These are phyloP conservation scores for Paramecium sexaurelia DNA, from an alignment of 73 alveolate genomes.

Conservation along the genomic window DNA sequence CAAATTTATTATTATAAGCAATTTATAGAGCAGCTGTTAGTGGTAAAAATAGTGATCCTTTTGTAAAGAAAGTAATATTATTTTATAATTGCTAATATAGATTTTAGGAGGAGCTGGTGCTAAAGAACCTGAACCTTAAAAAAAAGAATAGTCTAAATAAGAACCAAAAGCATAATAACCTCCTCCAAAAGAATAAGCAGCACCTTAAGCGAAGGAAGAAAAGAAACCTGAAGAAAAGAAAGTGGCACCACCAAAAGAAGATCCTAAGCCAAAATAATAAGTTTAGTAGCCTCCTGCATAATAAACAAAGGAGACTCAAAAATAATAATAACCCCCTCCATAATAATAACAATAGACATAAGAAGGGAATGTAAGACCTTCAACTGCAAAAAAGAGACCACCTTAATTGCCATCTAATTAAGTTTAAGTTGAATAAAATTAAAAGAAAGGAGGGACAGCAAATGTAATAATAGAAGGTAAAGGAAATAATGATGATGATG, in stretches of 20 bases:
- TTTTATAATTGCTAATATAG: background rate
- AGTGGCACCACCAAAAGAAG: conserved; percentile 29
- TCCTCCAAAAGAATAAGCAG: conserved; percentile 45
- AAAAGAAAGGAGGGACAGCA: conserved; percentile 44
- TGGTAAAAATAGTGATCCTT: conserved; percentile 66
- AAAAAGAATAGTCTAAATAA: conserved; percentile 34
- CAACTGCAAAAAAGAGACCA: conserved; percentile 63
- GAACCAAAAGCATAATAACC: conserved; percentile 14
- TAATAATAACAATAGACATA: background rate
- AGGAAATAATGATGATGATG: conserved; percentile 56
- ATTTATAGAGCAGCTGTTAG: conserved; percentile 80
- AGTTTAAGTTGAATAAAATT: background rate
- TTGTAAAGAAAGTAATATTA: conserved; percentile 46
- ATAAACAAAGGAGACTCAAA: background rate
- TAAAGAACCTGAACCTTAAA: conserved; percentile 50
- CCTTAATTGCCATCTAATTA: conserved; percentile 5
- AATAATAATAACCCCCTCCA: conserved; percentile 11
- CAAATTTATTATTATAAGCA: conserved; percentile 79
- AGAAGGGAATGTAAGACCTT: conserved; percentile 53
- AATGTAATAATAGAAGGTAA: conserved; percentile 48
- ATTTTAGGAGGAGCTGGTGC: conserved; percentile 54
- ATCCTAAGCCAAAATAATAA: conserved; percentile 52
- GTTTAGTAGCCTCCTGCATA: conserved; percentile 52
- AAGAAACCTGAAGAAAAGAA: conserved; percentile 33
- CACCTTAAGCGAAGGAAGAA: conserved; percentile 55